phyloP scores from a whole-genome alignment of 2,329 filamentous ascomycete genomes.

The Hypoxylon sp. region DNA sequence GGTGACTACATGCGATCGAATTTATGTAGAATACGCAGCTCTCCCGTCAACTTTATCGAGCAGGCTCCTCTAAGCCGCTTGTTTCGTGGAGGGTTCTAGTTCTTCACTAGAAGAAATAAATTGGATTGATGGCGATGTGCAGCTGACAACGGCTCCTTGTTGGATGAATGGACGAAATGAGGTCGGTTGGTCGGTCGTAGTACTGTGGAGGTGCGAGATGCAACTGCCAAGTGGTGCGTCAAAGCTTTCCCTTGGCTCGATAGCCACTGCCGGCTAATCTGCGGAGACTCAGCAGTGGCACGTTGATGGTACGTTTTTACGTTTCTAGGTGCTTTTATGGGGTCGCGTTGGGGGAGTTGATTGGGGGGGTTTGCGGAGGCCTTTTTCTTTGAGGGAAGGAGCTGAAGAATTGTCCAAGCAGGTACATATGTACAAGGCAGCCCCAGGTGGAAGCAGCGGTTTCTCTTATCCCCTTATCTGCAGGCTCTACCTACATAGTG shows the following conservation, averaged over 20 bases:
- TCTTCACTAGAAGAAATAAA: constrained; percentile 15
- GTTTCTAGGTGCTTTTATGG: constrained; percentile 16
- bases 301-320: constrained; percentile 41
- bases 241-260: constrained; percentile 24
- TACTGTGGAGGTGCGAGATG: constrained; percentile 39
- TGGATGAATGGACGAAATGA: constrained; percentile 38
- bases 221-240: constrained; percentile 30
- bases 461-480: constrained; percentile 8
- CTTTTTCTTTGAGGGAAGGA: constrained; percentile 8
- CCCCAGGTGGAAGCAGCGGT: constrained; percentile 1
- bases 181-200: constrained; percentile 34
- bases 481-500: background rate
- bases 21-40: constrained; percentile 7
- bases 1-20: constrained; percentile 60
- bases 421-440: background rate
- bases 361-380: constrained; percentile 28
- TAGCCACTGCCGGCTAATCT: constrained; percentile 31
- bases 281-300: constrained; percentile 30
- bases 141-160: constrained; percentile 23
- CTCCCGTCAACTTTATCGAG: constrained; percentile 15
- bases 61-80: background rate
- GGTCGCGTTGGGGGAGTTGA: constrained; percentile 13
- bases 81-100: background rate
- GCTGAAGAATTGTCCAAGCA: background rate
- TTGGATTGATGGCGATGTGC: constrained; percentile 24